Evolutionary conservation across 2,329 filamentous ascomycete species (phyloP), one percentile per base, ranked within the genome.

Genomic region (Eutypa lata): DNA sequence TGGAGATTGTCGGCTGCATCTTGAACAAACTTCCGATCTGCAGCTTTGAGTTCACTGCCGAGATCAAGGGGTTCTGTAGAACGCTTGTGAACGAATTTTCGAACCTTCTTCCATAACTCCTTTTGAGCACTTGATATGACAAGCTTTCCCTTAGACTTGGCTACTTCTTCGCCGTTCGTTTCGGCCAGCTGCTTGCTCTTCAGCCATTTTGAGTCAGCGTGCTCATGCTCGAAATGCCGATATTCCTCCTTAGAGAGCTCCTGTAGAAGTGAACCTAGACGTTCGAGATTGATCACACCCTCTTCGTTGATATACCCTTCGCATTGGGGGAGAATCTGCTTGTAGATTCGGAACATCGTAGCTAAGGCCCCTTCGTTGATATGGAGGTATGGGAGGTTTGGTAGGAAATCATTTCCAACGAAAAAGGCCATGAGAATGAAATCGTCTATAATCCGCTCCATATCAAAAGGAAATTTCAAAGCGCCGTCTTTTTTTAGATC

Each of bases 341-440:
- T 97, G 79, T 99, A 99, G 55, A 96, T 86, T 67, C 89, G 88
- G 71, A 99, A 99, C 94, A 99, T 99, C 67, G 94, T 87, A 22
- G 93, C 90, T 71, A 99, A 76, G 21, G 95, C 94, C 59, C 94
- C 95, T 73, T 99, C 95, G 72, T 99, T 99, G 73, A 99, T 99
- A 73, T 99, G 94, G 59, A 99, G 75, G 66, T 95, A 90, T 5
- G 95, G 95, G 53, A 99, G 79, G 73, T 99, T 97, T 3, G 94
- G 94, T 71, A 99, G 81, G 76, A 99, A 99, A 81, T 99, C 94
- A 73, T 99, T 99, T 68, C 94, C 94, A 65, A 99, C 91, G 71
- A 99, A 99, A 76, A 99, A 99, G 47, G 92, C 93, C 91, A 99
- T 97, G 56, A 99, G 83, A 68, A 99, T 97, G 72, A 99, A 99